Conservation (phyloP, 2,329 filamentous ascomycete species). For the Exophiala phaeomuriformis region DNA sequence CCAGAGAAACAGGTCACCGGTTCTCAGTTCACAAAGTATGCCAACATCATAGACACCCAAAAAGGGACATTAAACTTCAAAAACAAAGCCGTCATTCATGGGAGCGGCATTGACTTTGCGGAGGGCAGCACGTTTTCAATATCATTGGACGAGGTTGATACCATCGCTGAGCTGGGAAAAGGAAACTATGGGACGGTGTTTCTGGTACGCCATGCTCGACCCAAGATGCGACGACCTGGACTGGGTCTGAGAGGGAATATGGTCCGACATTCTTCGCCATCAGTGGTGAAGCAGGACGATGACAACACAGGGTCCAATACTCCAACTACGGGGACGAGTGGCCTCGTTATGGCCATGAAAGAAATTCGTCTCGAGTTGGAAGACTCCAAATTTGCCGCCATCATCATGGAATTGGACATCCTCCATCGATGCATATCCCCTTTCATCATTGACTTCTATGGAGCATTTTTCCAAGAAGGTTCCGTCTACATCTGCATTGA, state of each 20-base stretch:
- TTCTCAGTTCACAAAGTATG: conserved; percentile 58
- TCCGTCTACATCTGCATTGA: conserved; percentile 99
- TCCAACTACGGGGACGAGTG: conserved; percentile 46
- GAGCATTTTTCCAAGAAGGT: conserved; percentile 96
- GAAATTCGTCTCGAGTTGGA: conserved; percentile 93
- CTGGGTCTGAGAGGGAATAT: conserved; percentile 56
- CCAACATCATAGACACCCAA: conserved; percentile 83
- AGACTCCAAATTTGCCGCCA: conserved; percentile 92
- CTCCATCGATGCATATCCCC: conserved; percentile 90
- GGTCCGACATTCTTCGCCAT: conserved; percentile 31
- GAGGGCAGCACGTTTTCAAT: conserved; percentile 87
- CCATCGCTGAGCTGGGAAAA: conserved; percentile 86
- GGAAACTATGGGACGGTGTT: conserved; percentile 98
- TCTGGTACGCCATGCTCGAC: conserved; percentile 81
- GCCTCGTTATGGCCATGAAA: conserved; percentile 97
- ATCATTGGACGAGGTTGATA: conserved; percentile 91
- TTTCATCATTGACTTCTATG: conserved; percentile 98
- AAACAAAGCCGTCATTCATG: conserved; percentile 82
- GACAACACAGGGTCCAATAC: conserved; percentile 29
- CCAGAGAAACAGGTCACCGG: conserved; percentile 28
- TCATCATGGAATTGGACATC: conserved; percentile 95
- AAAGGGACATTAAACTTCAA: conserved; percentile 88
- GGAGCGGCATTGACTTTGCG: conserved; percentile 84
- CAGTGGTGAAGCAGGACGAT: conserved; percentile 27
- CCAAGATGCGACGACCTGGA: conserved; percentile 54